phyloP scores from a whole-genome alignment of 2,329 filamentous ascomycete genomes.

The Coniochaeta sp. region DNA sequence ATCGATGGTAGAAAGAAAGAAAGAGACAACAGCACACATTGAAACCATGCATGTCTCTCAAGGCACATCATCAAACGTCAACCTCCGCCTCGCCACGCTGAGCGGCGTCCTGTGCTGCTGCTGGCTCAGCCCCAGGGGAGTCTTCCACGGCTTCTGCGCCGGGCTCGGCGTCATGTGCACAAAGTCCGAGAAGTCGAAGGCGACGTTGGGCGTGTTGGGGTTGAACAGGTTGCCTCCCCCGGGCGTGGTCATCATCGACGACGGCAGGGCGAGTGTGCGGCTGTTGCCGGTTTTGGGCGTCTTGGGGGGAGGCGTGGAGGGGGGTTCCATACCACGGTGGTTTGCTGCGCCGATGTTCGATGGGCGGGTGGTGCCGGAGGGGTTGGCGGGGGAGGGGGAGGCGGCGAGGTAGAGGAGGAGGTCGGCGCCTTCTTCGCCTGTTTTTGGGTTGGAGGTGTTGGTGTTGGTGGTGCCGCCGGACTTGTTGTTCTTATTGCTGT shows the following conservation, averaged over 20 bases:
- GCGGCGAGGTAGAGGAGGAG: slow-evolving; percentile 79
- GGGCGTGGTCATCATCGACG: slow-evolving; percentile 84
- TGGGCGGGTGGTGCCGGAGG: slow-evolving; percentile 35
- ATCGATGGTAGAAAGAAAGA: slow-evolving; percentile 2
- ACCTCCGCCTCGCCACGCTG: slow-evolving; percentile 63
- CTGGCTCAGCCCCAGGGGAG: slow-evolving; percentile 52
- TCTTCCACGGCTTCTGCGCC: slow-evolving; percentile 84
- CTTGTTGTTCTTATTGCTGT: slow-evolving; percentile 45
- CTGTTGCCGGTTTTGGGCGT: slow-evolving; percentile 21
- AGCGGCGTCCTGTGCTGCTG: slow-evolving; percentile 45
- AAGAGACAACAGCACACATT: slow-evolving; percentile 1
- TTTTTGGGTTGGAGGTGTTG: slow-evolving; percentile 29
- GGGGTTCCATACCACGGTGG: slow-evolving; percentile 57
- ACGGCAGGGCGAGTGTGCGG: slow-evolving; percentile 62
- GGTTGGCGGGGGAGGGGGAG: slow-evolving; percentile 78
- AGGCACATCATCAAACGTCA: slow-evolving; percentile 67
- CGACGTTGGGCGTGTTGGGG: slow-evolving; percentile 72
- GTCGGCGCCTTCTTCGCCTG: slow-evolving; percentile 74
- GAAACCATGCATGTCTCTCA: not conserved
- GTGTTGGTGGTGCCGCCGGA: slow-evolving; percentile 9
- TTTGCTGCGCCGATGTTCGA: no score
- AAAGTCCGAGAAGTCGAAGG: slow-evolving; percentile 92
- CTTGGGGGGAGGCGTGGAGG: slow-evolving; percentile 70
- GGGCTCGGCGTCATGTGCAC: slow-evolving; percentile 96
- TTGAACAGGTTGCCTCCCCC: slow-evolving; percentile 58